Percentiles rank a stretch among this genome's conserved stretches.
Evolutionary conservation across 2,329 filamentous ascomycete genomes (phyloP).

Genomic region (Verticillium longisporum): DNA sequence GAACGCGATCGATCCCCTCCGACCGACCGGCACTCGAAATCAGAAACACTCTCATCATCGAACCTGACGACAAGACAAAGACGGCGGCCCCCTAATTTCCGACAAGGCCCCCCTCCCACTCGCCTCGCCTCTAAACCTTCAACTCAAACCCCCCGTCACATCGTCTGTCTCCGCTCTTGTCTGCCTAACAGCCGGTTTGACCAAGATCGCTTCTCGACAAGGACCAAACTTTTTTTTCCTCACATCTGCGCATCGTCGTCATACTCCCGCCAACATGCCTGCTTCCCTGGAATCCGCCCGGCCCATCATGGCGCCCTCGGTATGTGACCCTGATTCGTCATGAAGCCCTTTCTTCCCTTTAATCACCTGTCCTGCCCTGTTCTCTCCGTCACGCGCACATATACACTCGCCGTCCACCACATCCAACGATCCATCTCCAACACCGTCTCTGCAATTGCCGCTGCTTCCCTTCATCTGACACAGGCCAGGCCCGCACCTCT

Average conservation of each 20-base stretch:
- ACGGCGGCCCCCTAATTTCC: background rate
- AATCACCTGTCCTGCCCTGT: background rate
- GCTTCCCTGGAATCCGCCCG: constrained; percentile 53
- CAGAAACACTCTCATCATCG: background rate
- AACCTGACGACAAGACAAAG: background rate
- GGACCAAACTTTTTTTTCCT: too few relatives aligned
- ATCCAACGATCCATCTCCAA: background rate
- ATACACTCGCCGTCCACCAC: background rate
- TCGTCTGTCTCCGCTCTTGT: background rate
- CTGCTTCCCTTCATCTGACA: background rate
- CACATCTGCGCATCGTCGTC: background rate
- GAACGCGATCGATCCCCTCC: background rate
- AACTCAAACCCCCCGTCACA: background rate
- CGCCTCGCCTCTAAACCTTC: background rate
- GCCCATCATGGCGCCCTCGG: constrained; percentile 57
- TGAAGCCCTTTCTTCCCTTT: constrained; percentile 3
- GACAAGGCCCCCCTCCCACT: background rate
- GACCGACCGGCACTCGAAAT: background rate
- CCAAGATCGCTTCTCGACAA: too few relatives aligned
- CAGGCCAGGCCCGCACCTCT: constrained; percentile 41
- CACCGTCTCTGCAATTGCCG: constrained; percentile 4
- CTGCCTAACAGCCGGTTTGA: background rate
- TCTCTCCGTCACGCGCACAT: background rate
- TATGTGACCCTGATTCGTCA: constrained; percentile 31
- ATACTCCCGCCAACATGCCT: constrained; percentile 34